Base-by-base conservation (phyloP, 306 rosid genomes). In the Amphicarpaea edgeworthii region DNA sequence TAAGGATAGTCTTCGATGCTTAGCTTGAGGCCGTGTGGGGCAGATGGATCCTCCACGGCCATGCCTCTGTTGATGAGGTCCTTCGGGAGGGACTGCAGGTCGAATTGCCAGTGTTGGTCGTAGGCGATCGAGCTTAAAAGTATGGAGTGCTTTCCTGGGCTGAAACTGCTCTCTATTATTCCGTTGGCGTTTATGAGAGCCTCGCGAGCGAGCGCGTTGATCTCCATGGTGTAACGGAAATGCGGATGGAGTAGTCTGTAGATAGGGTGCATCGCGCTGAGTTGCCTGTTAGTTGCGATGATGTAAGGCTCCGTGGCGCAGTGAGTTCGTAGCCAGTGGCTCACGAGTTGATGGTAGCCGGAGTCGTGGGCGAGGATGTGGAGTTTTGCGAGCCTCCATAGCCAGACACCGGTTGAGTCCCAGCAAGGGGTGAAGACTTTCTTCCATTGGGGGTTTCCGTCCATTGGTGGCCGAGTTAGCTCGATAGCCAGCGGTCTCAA, bases 321-420 rank as follows among this genome's bases (percentile, higher is more conserved):
- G 47, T 95, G 98, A 55, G 98, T 95, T 73, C 98, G 71, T 16
- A 94, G 66, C 98, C 98, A 94, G 67, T 94, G 98, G 73, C 80
- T 87, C 54, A 91, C 90, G 16, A 94, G 97, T 72, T 94, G 97
- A 73, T 94, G 97, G 82, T 82, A 79, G 42, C 95, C 92, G 32
- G 95, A 66, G 72, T 94, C 97, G 72, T 94, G 97, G 46, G 98
- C 91, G 64, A 90, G 88, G 67, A 91, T 88, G 70, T 94, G 98
- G 67, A 91, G 79, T 79, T 91, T 91, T 68, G 98, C 98, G 8
- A 94, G 58, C 76, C 96, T 87, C 98, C 98, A 94, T 9, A 94
- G 93, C 98, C 97, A 94, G 46, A 87, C 77, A 2, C 60, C 77
- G 8, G 97, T 91, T 14, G 97, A 80, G 68, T 91, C 81, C 90